Evolutionary conservation across 169 alveolate species (phyloP), one percentile per base, ranked within the genome.

Genomic region (Neospora caninum): DNA sequence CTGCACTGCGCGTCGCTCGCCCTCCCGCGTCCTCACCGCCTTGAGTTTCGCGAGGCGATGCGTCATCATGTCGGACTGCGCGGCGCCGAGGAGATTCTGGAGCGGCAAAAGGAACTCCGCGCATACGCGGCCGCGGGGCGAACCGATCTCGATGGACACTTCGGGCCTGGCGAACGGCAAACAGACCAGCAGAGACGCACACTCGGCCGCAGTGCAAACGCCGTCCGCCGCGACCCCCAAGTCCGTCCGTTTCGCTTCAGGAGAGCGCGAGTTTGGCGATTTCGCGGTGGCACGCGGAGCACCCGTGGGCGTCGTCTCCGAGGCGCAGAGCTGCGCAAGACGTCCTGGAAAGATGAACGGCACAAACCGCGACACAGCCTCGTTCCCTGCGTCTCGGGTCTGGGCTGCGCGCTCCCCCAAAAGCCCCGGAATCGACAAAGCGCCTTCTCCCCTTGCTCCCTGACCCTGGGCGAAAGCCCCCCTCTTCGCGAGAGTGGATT

Each of bases 11-110:
- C 58, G 58, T 7, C 22, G 4, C 22, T 49, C 22, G 22, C 58
- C 58, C 58, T 49, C 58, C 58, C 4, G 58, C 58, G 4, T 49
- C 58, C 86, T 78, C 45, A 78, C 86, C 86, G 86, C 42, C 86
- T 78, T 78, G 43, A 78, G 45, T n/a, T 78, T 78, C 27, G 86
- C 86, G 39, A 78, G 86, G 86, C 86, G 86, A n/a, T 78, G 86
- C 27, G 86, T 22, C 86, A 78, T 78, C 49, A 78, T 78, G 86
- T 78, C 86, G 45, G n/a, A 78, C 42, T 78, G 86, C 7, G 86
- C 86, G 2, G 86, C 86, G 45, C 45, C 27, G 45, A 78, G 86
- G 45, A 78, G 45, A n/a, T 25, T 78, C 86, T 78, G 86, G 29
- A 78, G 45, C 39, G 86, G 86, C 86, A 78, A 25, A 20, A 78